Evolutionary conservation across 2,329 filamentous ascomycete species (phyloP).

Genomic region (Talaromyces rugulosus): DNA sequence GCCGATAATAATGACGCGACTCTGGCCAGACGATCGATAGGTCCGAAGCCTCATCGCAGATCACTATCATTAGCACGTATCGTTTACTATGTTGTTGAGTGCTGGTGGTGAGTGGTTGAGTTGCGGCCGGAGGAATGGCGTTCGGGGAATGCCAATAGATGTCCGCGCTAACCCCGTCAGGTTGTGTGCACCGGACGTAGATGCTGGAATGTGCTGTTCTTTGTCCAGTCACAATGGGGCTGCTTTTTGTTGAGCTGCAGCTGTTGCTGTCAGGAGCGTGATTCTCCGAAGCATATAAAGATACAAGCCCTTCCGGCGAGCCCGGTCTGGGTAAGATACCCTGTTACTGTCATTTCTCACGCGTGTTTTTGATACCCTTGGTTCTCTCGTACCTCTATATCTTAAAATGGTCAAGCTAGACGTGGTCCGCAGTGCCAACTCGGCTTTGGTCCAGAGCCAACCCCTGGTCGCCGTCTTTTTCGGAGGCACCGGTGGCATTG

Average conservation of each 20-base stretch:
- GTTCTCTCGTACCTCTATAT: not conserved
- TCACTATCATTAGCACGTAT: not conserved
- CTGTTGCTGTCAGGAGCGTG: too few relatives aligned
- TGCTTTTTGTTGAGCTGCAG: not conserved
- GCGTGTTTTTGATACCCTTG: not conserved
- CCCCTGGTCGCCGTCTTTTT: constrained; percentile 10
- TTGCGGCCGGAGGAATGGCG: not conserved
- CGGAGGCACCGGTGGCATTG: constrained; percentile 10
- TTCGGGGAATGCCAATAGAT: not conserved
- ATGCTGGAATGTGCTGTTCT: not conserved
- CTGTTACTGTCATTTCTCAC: not conserved
- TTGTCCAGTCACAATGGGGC: not conserved
- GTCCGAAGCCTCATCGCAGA: not conserved
- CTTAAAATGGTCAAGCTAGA: constrained; percentile 7
- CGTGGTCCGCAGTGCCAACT: constrained; percentile 5
- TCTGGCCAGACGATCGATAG: not conserved
- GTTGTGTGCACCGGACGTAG: not conserved
- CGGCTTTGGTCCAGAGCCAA: constrained; percentile 5
- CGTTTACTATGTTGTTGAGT: too few relatives aligned
- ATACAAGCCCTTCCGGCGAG: not conserved
- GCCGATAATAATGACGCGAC: not conserved
- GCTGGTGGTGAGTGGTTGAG: not conserved
- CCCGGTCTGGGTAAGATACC: not conserved
- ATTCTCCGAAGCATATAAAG: not conserved
- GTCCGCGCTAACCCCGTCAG: not conserved